These are phyloP conservation scores for Sarcomyxa edulis DNA, from an alignment of 768 basidiomycete species.

Conservation along the genomic window DNA sequence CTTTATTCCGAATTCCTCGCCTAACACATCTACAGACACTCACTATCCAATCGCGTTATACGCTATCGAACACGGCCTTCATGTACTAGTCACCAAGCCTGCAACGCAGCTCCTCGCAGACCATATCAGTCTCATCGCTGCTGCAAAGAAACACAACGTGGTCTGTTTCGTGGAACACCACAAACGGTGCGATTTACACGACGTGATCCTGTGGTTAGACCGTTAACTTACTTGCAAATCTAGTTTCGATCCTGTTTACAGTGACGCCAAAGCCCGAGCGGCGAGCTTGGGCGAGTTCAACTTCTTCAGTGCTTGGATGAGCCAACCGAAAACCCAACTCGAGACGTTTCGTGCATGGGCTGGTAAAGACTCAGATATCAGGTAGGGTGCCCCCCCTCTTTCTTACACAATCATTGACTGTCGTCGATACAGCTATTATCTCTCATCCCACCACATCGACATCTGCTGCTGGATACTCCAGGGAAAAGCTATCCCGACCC, in stretches of 20 bases:
- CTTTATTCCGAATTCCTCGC: not conserved
- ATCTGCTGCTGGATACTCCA: slow-evolving; percentile 84
- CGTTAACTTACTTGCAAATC: not conserved
- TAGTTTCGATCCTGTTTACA: slow-evolving; percentile 88
- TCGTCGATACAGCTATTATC: slow-evolving; percentile 62
- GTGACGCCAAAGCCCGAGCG: slow-evolving; percentile 80
- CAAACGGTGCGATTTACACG: slow-evolving; percentile 49
- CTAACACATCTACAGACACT: slow-evolving; percentile 43
- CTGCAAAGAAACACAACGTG: slow-evolving; percentile 75
- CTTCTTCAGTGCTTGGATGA: slow-evolving; percentile 97
- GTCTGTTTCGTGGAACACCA: slow-evolving; percentile 95
- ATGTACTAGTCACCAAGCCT: slow-evolving; percentile 91
- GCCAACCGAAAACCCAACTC: slow-evolving; percentile 91
- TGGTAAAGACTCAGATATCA: slow-evolving; percentile 91
- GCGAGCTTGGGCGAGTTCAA: slow-evolving; percentile 83
- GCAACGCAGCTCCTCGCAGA: slow-evolving; percentile 83
- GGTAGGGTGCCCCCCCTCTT: slow-evolving; percentile 28
- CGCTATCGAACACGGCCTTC: slow-evolving; percentile 79
- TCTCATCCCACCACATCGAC: slow-evolving; percentile 93
- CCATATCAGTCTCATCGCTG: slow-evolving; percentile 71
- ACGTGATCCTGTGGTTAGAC: not conserved
- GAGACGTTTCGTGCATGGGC: slow-evolving; percentile 96
- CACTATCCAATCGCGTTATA: slow-evolving; percentile 83
- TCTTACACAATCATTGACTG: slow-evolving; percentile 6
- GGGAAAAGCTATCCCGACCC: slow-evolving; percentile 69